A percentile compares a stretch with the other conserved stretches of the same genome.
These are phyloP conservation scores for Trichoderma reesei DNA, from an alignment of 495 filamentous ascomycete genomes.

Conservation along the genomic window DNA sequence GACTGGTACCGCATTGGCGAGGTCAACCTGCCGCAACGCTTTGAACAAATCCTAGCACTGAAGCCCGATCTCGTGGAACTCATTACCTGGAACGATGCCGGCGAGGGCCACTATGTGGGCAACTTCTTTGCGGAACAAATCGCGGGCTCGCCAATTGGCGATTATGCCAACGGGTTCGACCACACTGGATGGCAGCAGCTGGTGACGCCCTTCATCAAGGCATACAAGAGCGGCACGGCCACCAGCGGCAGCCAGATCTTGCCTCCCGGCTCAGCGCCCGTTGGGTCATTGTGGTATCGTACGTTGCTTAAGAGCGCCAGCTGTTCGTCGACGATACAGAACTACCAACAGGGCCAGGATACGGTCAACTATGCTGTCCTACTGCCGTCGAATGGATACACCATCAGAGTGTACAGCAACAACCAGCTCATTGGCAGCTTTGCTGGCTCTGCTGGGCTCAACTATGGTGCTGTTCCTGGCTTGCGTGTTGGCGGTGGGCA, in stretches of 20 bases:
- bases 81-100: conserved; percentile 25
- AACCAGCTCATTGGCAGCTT: neutral
- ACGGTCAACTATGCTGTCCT: neutral
- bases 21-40: conserved; percentile 23
- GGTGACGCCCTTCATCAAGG: conserved; percentile 24
- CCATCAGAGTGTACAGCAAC: neutral
- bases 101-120: conserved; percentile 33
- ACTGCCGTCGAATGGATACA: neutral
- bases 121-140: conserved; percentile 26
- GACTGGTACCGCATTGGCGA: conserved; percentile 31
- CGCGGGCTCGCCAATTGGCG: conserved; percentile 11
- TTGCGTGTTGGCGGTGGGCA: neutral
- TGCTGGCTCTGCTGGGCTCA: neutral
- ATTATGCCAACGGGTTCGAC: conserved; percentile 20
- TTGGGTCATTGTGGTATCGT: conserved; percentile 9
- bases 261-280: conserved; percentile 13
- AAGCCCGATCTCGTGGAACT: conserved; percentile 18
- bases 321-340: neutral
- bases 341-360: neutral
- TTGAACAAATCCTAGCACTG: conserved; percentile 15
- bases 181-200: conserved; percentile 29
- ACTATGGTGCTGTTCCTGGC: neutral
- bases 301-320: neutral
- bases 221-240: conserved; percentile 24
- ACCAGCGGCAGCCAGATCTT: conserved; percentile 12